Conservation (phyloP, 164 flowering plant genomes). For the Stephania cephalantha region DNA sequence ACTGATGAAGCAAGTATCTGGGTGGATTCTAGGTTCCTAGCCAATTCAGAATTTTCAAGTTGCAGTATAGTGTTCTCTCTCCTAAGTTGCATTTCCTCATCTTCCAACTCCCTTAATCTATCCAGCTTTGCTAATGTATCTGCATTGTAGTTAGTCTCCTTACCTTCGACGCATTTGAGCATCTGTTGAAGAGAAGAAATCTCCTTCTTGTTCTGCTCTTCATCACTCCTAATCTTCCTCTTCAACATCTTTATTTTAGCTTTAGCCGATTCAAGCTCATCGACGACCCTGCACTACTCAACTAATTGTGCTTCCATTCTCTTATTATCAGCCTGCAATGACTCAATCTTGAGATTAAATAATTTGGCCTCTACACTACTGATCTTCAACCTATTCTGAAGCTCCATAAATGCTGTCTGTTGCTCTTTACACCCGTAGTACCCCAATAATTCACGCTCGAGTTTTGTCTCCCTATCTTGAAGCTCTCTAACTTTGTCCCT, state of each 20-base stretch:
- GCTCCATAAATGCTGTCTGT: conserved; percentile 62
- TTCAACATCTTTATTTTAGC: conserved; percentile 54
- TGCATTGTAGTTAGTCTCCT: conserved; percentile 29
- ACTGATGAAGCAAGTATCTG: conserved; percentile 54
- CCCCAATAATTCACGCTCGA: conserved; percentile 59
- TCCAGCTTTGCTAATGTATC: conserved; percentile 31
- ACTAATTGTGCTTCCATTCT: conserved; percentile 58
- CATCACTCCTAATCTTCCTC: conserved; percentile 53
- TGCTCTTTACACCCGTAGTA: conserved; percentile 84
- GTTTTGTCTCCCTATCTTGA: conserved; percentile 61
- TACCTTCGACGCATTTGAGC: conserved; percentile 45
- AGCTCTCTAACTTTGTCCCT: conserved; percentile 44
- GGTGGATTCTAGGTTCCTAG: conserved; percentile 49
- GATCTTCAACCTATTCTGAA: conserved; percentile 60
- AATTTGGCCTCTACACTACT: conserved; percentile 65
- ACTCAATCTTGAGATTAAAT: conserved; percentile 59
- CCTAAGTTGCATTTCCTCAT: conserved; percentile 38
- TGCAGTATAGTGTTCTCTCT: conserved; percentile 45
- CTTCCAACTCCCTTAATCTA: conserved; percentile 48
- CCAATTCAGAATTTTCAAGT: conserved; percentile 60
- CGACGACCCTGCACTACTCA: conserved; percentile 41
- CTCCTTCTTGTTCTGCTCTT: conserved; percentile 55
- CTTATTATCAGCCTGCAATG: conserved; percentile 64
- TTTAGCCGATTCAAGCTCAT: conserved; percentile 67
- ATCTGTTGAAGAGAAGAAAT: conserved; percentile 49